Evolutionary conservation across 1,139 yeast species (phyloP).

Genomic region (Sugiyamaella paludigena): DNA sequence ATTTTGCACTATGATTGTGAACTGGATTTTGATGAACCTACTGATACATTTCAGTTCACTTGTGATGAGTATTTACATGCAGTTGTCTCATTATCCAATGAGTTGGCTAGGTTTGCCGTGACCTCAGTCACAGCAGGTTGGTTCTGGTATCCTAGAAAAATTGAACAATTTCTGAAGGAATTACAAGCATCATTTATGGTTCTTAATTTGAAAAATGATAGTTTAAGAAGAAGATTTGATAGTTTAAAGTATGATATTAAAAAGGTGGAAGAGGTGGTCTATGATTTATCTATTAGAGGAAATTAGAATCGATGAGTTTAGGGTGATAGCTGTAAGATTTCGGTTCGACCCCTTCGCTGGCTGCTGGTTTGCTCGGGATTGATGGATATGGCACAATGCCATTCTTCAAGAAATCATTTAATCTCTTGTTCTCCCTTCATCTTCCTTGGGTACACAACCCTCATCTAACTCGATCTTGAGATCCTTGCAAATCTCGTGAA

Average conservation of each 20-base stretch:
- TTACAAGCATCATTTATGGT: constrained; percentile 35
- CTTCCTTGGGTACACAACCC: no score
- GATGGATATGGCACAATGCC: no score
- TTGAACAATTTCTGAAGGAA: constrained; percentile 31
- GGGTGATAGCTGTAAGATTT: no score
- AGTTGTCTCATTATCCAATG: constrained; percentile 30
- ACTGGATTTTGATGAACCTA: constrained; percentile 9
- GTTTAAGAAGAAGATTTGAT: constrained; percentile 35
- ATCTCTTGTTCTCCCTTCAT: no score
- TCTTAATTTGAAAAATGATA: constrained; percentile 37
- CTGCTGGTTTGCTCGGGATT: no score
- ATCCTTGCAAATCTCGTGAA: no score
- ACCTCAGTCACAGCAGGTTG: constrained; percentile 34
- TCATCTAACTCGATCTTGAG: no score
- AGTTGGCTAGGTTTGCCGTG: constrained; percentile 34
- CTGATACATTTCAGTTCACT: constrained; percentile 27
- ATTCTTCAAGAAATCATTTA: no score
- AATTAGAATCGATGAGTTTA: neutral
- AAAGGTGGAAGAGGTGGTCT: constrained; percentile 38
- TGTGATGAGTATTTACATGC: constrained; percentile 37
- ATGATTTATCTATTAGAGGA: constrained; percentile 34
- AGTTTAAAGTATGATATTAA: constrained; percentile 38
- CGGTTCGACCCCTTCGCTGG: no score
- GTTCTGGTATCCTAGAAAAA: constrained; percentile 16
- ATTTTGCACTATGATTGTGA: constrained; percentile 7